Evolutionary conservation across 1,139 yeast genomes (phyloP).

Genomic region (Meyerozyma smithsonii): DNA sequence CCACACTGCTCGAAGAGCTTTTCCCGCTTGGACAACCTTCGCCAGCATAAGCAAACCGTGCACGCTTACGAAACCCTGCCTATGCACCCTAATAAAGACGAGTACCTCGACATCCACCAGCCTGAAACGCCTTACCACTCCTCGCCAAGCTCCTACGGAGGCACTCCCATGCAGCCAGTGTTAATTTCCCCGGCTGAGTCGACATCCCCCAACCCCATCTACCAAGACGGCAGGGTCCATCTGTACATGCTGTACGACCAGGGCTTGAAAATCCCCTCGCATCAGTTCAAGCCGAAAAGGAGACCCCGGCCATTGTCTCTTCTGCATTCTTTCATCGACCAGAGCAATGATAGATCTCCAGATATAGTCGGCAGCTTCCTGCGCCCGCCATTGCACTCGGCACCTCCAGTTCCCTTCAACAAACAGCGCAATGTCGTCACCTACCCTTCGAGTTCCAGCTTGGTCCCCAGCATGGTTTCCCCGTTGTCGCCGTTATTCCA

Average conservation of each 20-base stretch:
- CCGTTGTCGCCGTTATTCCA: conserved; percentile 42
- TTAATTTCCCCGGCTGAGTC: conserved; percentile 21
- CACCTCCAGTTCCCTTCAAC: conserved; percentile 11
- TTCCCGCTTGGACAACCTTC: conserved; percentile 77
- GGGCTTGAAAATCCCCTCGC: conserved; percentile 22
- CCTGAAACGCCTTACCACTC: conserved; percentile 1
- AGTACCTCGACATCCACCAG: background rate
- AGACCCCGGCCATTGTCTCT: conserved; percentile 41
- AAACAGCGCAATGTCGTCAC: background rate
- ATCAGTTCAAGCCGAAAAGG: conserved; percentile 35
- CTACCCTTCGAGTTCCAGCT: conserved; percentile 10
- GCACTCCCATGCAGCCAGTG: conserved; percentile 10
- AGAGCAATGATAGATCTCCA: background rate
- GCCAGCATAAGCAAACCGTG: conserved; percentile 91
- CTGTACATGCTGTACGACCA: conserved; percentile 2
- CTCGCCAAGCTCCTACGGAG: background rate
- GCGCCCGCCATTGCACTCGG: conserved; percentile 11
- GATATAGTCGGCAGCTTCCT: background rate
- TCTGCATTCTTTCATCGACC: conserved; percentile 24
- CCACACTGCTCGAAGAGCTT: conserved; percentile 76
- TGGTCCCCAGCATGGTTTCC: conserved; percentile 32
- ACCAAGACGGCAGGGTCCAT: conserved; percentile 7
- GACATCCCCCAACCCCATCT: conserved; percentile 11
- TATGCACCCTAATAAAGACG: conserved; percentile 8
- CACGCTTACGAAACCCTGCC: conserved; percentile 70